A percentile compares a stretch with the other conserved stretches of the same genome.
Conservation (phyloP, 306 rosid genomes). For the Quercus engelmannii region DNA sequence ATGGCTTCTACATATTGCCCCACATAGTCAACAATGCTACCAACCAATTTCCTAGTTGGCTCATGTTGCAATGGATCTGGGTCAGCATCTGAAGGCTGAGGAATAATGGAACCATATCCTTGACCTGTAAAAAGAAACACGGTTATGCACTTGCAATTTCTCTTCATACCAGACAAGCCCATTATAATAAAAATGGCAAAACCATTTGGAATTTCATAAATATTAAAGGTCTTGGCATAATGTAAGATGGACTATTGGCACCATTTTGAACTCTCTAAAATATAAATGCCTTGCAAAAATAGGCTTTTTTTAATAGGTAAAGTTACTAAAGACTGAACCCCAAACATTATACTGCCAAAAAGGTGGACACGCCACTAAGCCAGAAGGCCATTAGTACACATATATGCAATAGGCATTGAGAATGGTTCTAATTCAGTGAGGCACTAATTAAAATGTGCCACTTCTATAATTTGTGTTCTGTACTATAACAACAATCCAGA, state of each 20-base stretch:
- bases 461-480: background rate
- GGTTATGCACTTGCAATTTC: background rate
- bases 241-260: background rate
- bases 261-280: background rate
- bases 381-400: too few species aligned
- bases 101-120: slow-evolving; percentile 72
- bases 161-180: background rate
- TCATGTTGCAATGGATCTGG: slow-evolving; percentile 36
- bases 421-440: background rate
- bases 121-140: slow-evolving; percentile 49
- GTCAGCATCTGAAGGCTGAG: slow-evolving; percentile 43
- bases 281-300: background rate
- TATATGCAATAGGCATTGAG: background rate
- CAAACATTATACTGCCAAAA: too few species aligned
- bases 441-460: background rate
- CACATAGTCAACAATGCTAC: slow-evolving; percentile 56
- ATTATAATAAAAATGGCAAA: background rate
- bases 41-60: slow-evolving; percentile 56
- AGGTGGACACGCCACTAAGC: too few species aligned
- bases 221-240: background rate
- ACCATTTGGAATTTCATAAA: background rate
- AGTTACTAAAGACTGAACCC: too few species aligned
- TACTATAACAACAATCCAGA: background rate
- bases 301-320: too few species aligned
- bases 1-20: slow-evolving; percentile 82